phyloP scores from a whole-genome alignment of 2,329 filamentous ascomycete species.

The Aspergillus udagawae region DNA sequence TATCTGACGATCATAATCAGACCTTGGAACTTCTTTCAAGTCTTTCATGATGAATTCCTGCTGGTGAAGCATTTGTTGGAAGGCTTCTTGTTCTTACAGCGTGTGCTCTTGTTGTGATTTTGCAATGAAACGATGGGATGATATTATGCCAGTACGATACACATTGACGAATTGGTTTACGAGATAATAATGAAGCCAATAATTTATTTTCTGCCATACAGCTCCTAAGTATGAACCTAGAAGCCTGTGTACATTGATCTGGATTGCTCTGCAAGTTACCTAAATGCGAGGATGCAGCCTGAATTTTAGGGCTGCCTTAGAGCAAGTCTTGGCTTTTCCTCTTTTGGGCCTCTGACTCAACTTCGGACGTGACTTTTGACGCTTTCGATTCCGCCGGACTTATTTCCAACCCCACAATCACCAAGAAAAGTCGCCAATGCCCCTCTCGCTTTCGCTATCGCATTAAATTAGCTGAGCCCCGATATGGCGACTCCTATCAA shows the following conservation, averaged over 20 bases:
- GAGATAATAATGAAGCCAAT: slow-evolving; percentile 1
- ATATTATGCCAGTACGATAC: slow-evolving; percentile 9
- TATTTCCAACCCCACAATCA: slow-evolving; percentile 16
- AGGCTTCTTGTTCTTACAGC: not conserved
- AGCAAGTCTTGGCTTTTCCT: slow-evolving; percentile 15
- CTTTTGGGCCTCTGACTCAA: slow-evolving; percentile 2
- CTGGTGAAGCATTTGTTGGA: not conserved
- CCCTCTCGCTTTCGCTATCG: slow-evolving; percentile 19
- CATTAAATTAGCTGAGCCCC: slow-evolving; percentile 16
- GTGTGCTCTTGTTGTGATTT: not conserved
- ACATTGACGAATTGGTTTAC: slow-evolving; percentile 3
- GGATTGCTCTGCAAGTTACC: not conserved
- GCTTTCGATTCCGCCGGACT: slow-evolving; percentile 15
- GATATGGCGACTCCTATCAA: slow-evolving; percentile 26
- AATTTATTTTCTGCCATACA: not conserved
- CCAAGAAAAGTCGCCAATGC: slow-evolving; percentile 27
- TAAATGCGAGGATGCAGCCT: not conserved
- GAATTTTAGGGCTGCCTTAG: slow-evolving; percentile 23
- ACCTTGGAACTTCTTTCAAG: not conserved
- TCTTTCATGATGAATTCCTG: not conserved
- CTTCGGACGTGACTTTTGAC: slow-evolving; percentile 30
- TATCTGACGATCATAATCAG: not conserved
- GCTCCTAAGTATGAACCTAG: not conserved
- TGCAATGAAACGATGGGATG: slow-evolving; percentile 11
- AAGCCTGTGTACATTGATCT: not conserved